Evolutionary conservation across 768 basidiomycete genomes (phyloP).

Genomic region (Suillus placidus): DNA sequence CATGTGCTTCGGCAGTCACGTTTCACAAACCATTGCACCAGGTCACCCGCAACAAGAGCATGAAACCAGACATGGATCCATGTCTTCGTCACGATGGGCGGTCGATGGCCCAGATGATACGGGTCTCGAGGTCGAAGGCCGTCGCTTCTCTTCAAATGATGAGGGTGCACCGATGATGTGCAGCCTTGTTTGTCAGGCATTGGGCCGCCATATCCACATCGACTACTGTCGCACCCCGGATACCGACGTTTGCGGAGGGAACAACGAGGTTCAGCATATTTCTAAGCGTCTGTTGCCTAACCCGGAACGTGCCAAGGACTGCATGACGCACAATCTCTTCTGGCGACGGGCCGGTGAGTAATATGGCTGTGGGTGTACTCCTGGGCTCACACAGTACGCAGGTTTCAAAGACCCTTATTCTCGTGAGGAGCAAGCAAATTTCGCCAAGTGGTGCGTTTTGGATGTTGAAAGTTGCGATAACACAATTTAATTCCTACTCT

Average conservation of each 20-base stretch:
- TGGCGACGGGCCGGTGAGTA: slow-evolving; percentile 61
- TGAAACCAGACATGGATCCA: slow-evolving; percentile 65
- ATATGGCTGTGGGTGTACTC: too few relatives aligned
- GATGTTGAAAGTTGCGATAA: background rate
- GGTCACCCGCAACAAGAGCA: slow-evolving; percentile 64
- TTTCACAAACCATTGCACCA: slow-evolving; percentile 20
- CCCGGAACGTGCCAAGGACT: slow-evolving; percentile 53
- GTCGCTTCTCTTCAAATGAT: slow-evolving; percentile 54
- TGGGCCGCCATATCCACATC: slow-evolving; percentile 61
- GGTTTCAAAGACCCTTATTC: slow-evolving; percentile 69
- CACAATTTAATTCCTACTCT: background rate
- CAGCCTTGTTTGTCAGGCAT: slow-evolving; percentile 53
- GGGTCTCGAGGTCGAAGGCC: slow-evolving; percentile 55
- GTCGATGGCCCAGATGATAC: slow-evolving; percentile 55
- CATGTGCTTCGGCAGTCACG: background rate
- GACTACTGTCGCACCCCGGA: slow-evolving; percentile 53
- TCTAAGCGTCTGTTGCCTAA: slow-evolving; percentile 45
- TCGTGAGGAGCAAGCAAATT: slow-evolving; percentile 55
- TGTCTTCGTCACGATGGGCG: slow-evolving; percentile 60
- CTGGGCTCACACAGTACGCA: slow-evolving; percentile 20
- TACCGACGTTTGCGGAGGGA: slow-evolving; percentile 39
- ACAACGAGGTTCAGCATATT: slow-evolving; percentile 51
- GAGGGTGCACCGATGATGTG: slow-evolving; percentile 69
- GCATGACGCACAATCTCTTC: slow-evolving; percentile 53
- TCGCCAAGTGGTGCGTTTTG: slow-evolving; percentile 51